Evolutionary conservation across 768 basidiomycete species (phyloP).

Genomic region (Lentinula aciculospora): DNA sequence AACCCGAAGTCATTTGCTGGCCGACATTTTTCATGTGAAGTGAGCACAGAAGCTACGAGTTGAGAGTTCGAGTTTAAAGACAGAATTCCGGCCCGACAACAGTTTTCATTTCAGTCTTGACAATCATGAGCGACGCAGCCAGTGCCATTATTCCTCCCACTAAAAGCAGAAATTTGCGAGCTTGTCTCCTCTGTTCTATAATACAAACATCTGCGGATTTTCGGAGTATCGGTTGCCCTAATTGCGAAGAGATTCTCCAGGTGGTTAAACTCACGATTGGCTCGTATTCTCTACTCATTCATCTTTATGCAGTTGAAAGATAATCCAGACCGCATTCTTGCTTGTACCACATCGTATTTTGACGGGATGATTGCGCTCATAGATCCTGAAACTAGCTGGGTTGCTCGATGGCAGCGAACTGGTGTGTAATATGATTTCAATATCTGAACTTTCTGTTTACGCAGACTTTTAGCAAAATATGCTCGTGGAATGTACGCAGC

Average conservation of each 20-base stretch:
- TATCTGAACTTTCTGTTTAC: conserved; percentile 2
- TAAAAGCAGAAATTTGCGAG: conserved; percentile 72
- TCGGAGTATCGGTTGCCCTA: conserved; percentile 83
- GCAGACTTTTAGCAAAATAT: conserved; percentile 64
- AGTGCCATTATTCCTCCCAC: conserved; percentile 47
- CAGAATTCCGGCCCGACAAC: neutral
- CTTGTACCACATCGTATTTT: conserved; percentile 89
- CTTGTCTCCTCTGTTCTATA: conserved; percentile 91
- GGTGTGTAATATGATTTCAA: conserved; percentile 42
- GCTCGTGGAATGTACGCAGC: conserved; percentile 91
- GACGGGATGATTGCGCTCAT: conserved; percentile 90
- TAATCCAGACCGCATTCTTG: conserved; percentile 71
- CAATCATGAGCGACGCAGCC: conserved; percentile 1
- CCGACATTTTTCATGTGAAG: conserved; percentile 58
- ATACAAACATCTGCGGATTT: conserved; percentile 84
- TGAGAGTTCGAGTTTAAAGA: neutral
- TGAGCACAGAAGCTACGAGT: neutral
- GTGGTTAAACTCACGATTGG: conserved; percentile 30
- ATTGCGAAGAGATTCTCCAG: conserved; percentile 94
- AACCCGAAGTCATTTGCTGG: conserved; percentile 62
- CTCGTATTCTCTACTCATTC: neutral
- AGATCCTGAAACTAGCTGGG: conserved; percentile 88
- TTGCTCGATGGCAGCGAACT: conserved; percentile 92
- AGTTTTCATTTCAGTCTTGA: neutral
- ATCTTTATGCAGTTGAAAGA: conserved; percentile 71